Evolutionary conservation across 2,329 filamentous ascomycete genomes (phyloP), one percentile per base, ranked within the genome.

Genomic region (Arthrobotrys musiformis): DNA sequence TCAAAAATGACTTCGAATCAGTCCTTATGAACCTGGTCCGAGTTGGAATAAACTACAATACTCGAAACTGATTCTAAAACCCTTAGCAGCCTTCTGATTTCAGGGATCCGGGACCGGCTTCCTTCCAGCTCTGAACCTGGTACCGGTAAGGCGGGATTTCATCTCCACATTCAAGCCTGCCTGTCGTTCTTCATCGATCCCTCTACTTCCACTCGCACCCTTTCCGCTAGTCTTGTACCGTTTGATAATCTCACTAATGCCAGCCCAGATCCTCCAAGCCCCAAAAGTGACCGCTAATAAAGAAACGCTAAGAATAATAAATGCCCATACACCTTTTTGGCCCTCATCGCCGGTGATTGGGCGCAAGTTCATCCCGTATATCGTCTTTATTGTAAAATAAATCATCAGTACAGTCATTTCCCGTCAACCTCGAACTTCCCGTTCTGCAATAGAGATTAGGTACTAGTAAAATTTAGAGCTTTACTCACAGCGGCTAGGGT

Each of bases 401-500:
- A 40, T 17, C 8, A 4, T 17, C 7, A 17, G 33, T 42, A 13
- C 9, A 6, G 3, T 61, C 1, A 42, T 37, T 60, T 8, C 4
- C 5, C 28, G n/a, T 17, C 37, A 46, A 4, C 1, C 19, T 46
- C 2, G 8, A 22, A 9, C 6, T 24, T 24, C 19, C n/a, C n/a
- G n/a, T n/a, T n/a, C n/a, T n/a, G n/a, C n/a, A n/a, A n/a, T n/a
- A n/a, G 19, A n/a, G 13, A 46, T 24, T 24, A 42, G n/a, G n/a
- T n/a, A n/a, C n/a, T n/a, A n/a, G n/a, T n/a, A n/a, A n/a, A n/a
- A n/a, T n/a, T n/a, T n/a, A n/a, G n/a, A n/a, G n/a, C n/a, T n/a
- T n/a, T 37, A 69, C 64, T 48, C 35, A 69, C 64, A 5, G 64
- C 50, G 13, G 64, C 64, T 17, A 69, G 24, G 8, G 50, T 26